Base-by-base conservation (phyloP, 2,329 filamentous ascomycete species). In the Camptophora hylomeconis region DNA sequence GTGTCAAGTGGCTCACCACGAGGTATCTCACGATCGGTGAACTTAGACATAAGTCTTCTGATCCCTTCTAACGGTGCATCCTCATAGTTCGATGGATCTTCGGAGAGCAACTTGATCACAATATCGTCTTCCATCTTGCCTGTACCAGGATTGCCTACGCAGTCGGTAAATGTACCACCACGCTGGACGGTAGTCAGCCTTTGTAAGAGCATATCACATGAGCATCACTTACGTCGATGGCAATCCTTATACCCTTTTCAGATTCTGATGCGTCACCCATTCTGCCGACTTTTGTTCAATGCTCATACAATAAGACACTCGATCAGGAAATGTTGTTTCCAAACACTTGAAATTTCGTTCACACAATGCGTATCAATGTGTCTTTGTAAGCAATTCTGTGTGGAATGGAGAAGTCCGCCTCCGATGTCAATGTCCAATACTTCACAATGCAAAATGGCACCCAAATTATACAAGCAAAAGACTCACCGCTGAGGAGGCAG, bases 41-140 rank as follows among this genome's bases (percentile, higher is more conserved):
- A 92, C 44, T 72, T 75, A 41, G 76, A 77, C 55, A 93, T 72
- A 32, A 93, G 75, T 33, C 86, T 75, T 10, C 86, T 73, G 49
- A 93, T 93, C 16, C 84, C 84, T 60, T 93, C 86, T 11, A 92
- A 68, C 2, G 86, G 86, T 8, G 86, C 86, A 61, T 94, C 86
- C 10, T 75, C 66, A 58, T 94, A 94, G 60, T 93, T 93, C 32
- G 72, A 67, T 2, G 86, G 86, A 51, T 93, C 86, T 46, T 87
- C 83, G 2, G 83, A 92, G 11, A 93, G 71, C 2, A 93, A 71
- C 58, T 92, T 92, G 56, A 89, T 83, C 32, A 92, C 65, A 29
- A 84, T 67, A 49, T 89, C 80, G 51, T 86, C 71, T 47, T 70
- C 62, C 56, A 75, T 74, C 38, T 65, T 64, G 11, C 67, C 80